Base-by-base conservation (phyloP, 257 asterid genomes). In the Parsonsia alboflavescens region DNA sequence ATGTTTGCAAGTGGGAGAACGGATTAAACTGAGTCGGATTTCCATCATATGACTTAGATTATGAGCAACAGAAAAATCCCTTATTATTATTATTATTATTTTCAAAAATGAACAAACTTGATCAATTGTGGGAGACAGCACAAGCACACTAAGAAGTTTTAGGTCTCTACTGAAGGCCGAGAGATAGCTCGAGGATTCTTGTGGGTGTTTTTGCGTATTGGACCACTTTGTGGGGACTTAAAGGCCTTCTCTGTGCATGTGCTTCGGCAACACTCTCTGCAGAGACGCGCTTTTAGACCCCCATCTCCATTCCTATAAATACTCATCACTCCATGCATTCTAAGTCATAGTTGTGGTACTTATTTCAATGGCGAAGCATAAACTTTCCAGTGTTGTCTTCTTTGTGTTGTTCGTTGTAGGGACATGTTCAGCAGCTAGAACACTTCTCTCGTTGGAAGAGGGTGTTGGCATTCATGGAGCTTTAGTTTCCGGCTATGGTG, bases 121-220 rank as follows among this genome's bases (percentile, higher is more conserved):
- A 81, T 75, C 62, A 72, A 57, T 79, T 85, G 87, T 90, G 96
- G 92, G 77, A 75, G 79, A 88, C 94, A 88, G 90, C 89, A 86
- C 22, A 85, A 80, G 83, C 93, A 84, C 96, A 90, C 87, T 85
- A 87, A 21, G 9, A 49, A 28, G 71, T 21, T 6, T 41, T 46
- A 41, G 30, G 19, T 73, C 67, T 63, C 61, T 59, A 70, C 42
- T 69, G 50, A 68, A 70, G 21, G 17, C 30, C 70, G 50, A 59
- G 52, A 52, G 30, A 41, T 64, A 71, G 39, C 39, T 33, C 3
- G 63, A 71, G 44, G 30, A 33, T 77, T 56, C 70, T 76, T 71
- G 77, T 66, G 84, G 84, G 82, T 86, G 86, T 73, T 80, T 68
- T 84, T 54, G 46, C 68, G 76, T 76, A 77, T 5, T 78, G 90